Evolutionary conservation across 2,329 filamentous ascomycete genomes (phyloP).

Genomic region (Diaporthe capsici): DNA sequence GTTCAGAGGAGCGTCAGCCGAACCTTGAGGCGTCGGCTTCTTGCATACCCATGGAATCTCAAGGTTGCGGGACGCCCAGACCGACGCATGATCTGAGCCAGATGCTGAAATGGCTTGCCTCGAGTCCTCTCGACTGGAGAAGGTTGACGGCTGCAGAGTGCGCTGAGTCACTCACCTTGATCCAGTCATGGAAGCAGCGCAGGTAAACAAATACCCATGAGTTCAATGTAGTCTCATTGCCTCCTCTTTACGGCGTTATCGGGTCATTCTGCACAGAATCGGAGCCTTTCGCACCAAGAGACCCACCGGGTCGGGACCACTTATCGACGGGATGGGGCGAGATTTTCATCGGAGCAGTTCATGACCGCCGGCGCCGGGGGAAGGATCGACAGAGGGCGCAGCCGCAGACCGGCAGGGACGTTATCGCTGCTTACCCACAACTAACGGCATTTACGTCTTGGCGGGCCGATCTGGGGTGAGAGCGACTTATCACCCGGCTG

Average conservation of each 20-base stretch:
- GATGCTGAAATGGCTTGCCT: not conserved
- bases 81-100: not conserved
- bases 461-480: conserved; percentile 6
- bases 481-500: conserved; percentile 28
- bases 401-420: conserved; percentile 25
- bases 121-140: too few species aligned
- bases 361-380: conserved; percentile 20
- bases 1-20: not conserved
- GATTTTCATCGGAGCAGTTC: conserved; percentile 31
- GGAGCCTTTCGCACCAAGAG: not conserved
- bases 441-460: conserved; percentile 20
- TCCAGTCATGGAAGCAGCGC: not conserved
- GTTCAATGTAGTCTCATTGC: not conserved
- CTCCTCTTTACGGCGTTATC: conserved; percentile 5
- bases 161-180: not conserved
- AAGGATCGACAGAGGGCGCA: conserved; percentile 14
- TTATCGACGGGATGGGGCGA: conserved; percentile 19
- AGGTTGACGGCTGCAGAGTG: not conserved
- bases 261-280: conserved; percentile 3
- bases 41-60: too few species aligned
- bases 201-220: not conserved
- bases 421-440: conserved; percentile 29
- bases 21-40: not conserved
- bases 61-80: not conserved
- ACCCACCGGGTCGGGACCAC: conserved; percentile 19